Conservation (phyloP, 2,329 filamentous ascomycete genomes). For the Curvularia sp. region DNA sequence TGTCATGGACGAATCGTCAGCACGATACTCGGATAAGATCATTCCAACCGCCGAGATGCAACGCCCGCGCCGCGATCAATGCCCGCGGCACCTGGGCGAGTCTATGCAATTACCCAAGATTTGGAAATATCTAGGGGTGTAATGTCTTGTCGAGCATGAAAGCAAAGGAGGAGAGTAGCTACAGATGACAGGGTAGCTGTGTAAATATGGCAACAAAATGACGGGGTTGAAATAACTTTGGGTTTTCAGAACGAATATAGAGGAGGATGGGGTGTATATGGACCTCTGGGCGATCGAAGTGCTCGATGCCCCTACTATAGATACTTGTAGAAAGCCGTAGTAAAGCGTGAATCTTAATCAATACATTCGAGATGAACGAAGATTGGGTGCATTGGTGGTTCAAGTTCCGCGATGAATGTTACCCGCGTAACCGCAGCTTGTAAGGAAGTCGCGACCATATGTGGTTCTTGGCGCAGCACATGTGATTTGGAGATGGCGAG, state of each 20-base stretch:
- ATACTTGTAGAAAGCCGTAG: slow-evolving; percentile 1
- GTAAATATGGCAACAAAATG: slow-evolving; percentile 3
- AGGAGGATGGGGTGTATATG: neutral
- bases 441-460: neutral
- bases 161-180: neutral
- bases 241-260: neutral
- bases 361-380: neutral
- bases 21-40: neutral
- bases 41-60: neutral
- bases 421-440: neutral
- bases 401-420: neutral
- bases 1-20: neutral
- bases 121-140: neutral
- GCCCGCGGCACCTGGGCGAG: neutral
- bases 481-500: neutral
- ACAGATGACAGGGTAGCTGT: neutral
- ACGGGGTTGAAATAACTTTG: neutral
- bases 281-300: slow-evolving; percentile 26
- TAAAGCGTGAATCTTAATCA: neutral
- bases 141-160: neutral
- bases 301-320: slow-evolving; percentile 20
- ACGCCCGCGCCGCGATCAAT: neutral
- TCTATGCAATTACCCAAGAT: neutral
- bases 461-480: neutral
- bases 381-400: neutral